Evolutionary conservation across 176 grass and related monocot genomes (phyloP), one percentile per base, ranked within the genome.

Genomic region (Oropetium thomaeum): DNA sequence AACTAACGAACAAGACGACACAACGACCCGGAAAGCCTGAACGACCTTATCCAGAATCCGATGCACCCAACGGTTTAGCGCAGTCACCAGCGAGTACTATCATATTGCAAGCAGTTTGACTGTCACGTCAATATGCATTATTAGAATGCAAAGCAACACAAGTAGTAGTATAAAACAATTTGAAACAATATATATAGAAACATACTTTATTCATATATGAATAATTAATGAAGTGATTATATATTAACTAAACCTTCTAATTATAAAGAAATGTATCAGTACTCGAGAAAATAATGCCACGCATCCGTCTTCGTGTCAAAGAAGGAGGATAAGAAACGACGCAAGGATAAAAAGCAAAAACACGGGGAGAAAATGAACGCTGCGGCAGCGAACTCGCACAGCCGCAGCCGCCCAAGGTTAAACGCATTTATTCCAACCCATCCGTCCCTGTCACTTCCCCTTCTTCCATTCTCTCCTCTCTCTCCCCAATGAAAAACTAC

Each of bases 291-390:
- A 2, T 0, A 34, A 23, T 10, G 51, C 28, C 10, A 13, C 53
- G 0, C 23, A 28, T 38, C 6, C 25, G 28, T 74, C 4, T 53
- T 41, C 28, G 9, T 10, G 25, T 70, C 67, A 71, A 14, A n/a
- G 20, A 29, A 54, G 42, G 11, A 28, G 5, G 33, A 27, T 38
- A 62, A 49, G 11, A 11, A 37, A 0, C 13, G 0, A 14, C 16
- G 35, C 28, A 66, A 60, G 34, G 43, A 39, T 61, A 62, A 65
- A 31, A 38, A 67, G 1, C 2, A 57, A 3, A 26, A 40, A 70
- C 52, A 15, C 20, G 44, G 43, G 62, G 70, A 51, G 47, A n/a
- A 85, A 65, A 69, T 77, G 41, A 71, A 86, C 53, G 33, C 70
- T 26, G 22, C 62, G 69, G 76, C 69, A 12, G 69, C 69, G 53